Evolutionary conservation across 495 filamentous ascomycete genomes (phyloP).

Genomic region (Daldinia caldariorum): DNA sequence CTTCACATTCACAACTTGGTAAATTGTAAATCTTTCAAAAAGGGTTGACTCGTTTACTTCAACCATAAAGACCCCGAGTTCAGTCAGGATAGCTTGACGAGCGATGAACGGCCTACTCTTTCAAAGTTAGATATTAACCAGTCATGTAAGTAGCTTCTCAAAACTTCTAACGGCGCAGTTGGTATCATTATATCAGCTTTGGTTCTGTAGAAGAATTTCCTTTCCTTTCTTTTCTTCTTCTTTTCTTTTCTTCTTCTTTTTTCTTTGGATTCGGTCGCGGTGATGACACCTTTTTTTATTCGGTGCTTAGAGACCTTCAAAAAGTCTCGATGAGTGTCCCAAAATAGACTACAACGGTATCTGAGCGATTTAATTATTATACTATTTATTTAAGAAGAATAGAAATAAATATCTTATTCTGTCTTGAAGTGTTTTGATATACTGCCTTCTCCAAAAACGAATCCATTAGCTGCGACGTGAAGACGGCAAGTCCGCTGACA

Average conservation of each 20-base stretch:
- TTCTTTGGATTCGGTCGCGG: slow-evolving; percentile 47
- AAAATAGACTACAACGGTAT: slow-evolving; percentile 99
- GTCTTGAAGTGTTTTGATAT: neutral
- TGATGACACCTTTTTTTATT: slow-evolving; percentile 67
- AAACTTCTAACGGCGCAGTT: slow-evolving; percentile 1
- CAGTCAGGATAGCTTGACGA: slow-evolving; percentile 2
- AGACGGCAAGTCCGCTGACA: slow-evolving; percentile 38
- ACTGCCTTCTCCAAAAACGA: neutral
- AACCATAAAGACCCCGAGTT: neutral
- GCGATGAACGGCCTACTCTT: slow-evolving; percentile 9
- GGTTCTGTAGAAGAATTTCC: neutral
- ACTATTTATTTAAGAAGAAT: too few relatives aligned
- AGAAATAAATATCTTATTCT: neutral
- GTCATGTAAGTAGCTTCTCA: slow-evolving; percentile 25
- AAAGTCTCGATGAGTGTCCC: slow-evolving; percentile 77
- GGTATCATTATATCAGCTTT: neutral
- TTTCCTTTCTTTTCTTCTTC: too few relatives aligned
- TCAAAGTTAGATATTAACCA: neutral
- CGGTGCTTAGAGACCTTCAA: slow-evolving; percentile 73
- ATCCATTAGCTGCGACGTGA: neutral
- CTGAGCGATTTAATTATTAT: slow-evolving; percentile 69
- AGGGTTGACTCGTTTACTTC: slow-evolving; percentile 10
- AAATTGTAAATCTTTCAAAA: neutral
- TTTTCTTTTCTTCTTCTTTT: slow-evolving; percentile 9
- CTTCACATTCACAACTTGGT: slow-evolving; percentile 9